phyloP scores from a whole-genome alignment of 768 basidiomycete species.

The Leccinum disarticulatum region DNA sequence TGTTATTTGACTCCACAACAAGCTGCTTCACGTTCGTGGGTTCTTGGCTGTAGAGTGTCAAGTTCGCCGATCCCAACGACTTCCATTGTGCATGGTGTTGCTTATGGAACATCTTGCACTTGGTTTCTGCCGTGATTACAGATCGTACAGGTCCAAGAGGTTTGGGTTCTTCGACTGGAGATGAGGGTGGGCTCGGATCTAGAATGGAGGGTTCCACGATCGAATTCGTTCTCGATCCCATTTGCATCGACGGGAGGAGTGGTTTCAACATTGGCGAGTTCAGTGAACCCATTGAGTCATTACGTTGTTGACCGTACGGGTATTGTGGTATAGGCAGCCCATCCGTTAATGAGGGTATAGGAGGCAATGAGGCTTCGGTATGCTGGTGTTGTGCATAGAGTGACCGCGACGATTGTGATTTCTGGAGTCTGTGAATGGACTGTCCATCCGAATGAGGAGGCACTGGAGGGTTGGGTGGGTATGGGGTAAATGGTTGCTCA shows the following conservation, averaged over 20 bases:
- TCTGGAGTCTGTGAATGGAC: slow-evolving; percentile 37
- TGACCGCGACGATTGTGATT: slow-evolving; percentile 60
- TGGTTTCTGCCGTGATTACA: slow-evolving; percentile 85
- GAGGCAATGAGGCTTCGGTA: slow-evolving; percentile 36
- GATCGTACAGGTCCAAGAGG: slow-evolving; percentile 70
- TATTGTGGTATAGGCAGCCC: slow-evolving; percentile 33
- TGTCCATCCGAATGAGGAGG: slow-evolving; percentile 48
- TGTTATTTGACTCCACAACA: slow-evolving; percentile 86
- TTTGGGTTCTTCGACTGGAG: slow-evolving; percentile 62
- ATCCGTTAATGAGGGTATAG: slow-evolving; percentile 39
- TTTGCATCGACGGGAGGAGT: slow-evolving; percentile 62
- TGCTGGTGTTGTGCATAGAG: slow-evolving; percentile 53
- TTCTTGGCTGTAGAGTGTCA: slow-evolving; percentile 82
- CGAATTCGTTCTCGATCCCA: slow-evolving; percentile 51
- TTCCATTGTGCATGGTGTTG: slow-evolving; percentile 99
- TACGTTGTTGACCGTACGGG: slow-evolving; percentile 20
- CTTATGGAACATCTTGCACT: slow-evolving; percentile 96
- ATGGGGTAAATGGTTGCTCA: slow-evolving; percentile 11
- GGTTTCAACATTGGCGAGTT: slow-evolving; percentile 47
- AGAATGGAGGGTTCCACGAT: slow-evolving; percentile 52
- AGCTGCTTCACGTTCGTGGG: slow-evolving; percentile 94
- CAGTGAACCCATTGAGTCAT: slow-evolving; percentile 18
- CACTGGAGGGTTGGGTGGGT: slow-evolving; percentile 12
- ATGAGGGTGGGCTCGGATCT: slow-evolving; percentile 82
- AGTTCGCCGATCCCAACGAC: slow-evolving; percentile 80